Evolutionary conservation across 2,329 filamentous ascomycete genomes (phyloP).

Genomic region (Trichoderma hamatum): DNA sequence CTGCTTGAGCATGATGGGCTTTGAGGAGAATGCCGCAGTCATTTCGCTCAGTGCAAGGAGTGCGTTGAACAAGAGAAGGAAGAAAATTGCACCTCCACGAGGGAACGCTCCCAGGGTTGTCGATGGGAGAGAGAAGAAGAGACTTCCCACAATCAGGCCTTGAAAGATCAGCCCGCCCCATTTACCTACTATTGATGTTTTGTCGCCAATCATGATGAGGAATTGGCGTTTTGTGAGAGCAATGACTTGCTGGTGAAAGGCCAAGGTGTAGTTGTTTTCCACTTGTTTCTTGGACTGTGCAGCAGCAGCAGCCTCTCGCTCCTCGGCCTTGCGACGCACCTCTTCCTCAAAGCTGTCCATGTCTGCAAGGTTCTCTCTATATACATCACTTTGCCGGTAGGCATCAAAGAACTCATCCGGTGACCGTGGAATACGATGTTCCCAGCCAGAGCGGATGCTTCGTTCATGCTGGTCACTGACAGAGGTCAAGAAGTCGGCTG

Average conservation of each 20-base stretch:
- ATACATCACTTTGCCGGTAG: slow-evolving; percentile 66
- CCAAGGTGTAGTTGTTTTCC: slow-evolving; percentile 75
- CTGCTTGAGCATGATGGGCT: slow-evolving; percentile 70
- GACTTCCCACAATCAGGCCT: slow-evolving; percentile 72
- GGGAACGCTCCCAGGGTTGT: slow-evolving; percentile 67
- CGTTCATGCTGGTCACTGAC: slow-evolving; percentile 76
- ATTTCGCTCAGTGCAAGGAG: slow-evolving; percentile 77
- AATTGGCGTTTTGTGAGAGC: slow-evolving; percentile 75
- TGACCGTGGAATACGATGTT: slow-evolving; percentile 69
- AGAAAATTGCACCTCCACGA: slow-evolving; percentile 53
- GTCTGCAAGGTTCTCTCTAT: slow-evolving; percentile 62
- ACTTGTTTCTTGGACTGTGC: slow-evolving; percentile 69
- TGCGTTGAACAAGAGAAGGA: slow-evolving; percentile 56
- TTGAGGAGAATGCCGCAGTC: slow-evolving; percentile 63
- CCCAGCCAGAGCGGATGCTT: slow-evolving; percentile 65
- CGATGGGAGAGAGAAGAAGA: slow-evolving; percentile 71
- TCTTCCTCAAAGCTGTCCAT: slow-evolving; percentile 67
- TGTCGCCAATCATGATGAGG: slow-evolving; percentile 77
- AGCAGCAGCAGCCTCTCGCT: slow-evolving; percentile 47
- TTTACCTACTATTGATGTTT: slow-evolving; percentile 75
- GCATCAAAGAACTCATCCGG: slow-evolving; percentile 67
- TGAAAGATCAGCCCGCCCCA: slow-evolving; percentile 78
- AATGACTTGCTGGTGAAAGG: slow-evolving; percentile 71
- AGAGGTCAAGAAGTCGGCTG: slow-evolving; percentile 75
- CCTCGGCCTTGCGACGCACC: slow-evolving; percentile 50